Conservation (phyloP, 805 yeast species). For the Myxozyma nipponensis region DNA sequence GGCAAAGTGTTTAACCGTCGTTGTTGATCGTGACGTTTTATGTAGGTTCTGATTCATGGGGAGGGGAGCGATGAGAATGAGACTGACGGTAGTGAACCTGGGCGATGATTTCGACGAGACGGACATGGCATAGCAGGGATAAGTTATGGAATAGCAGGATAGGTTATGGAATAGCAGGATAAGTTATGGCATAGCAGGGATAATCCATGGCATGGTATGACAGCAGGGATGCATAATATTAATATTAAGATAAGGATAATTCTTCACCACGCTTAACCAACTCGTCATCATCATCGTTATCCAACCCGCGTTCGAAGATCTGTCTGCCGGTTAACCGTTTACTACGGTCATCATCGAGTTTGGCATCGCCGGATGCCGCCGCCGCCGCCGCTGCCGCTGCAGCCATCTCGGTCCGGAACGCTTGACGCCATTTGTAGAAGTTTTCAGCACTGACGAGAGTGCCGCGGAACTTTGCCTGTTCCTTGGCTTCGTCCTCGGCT, state of each 20-base stretch:
- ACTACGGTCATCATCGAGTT: slow-evolving; percentile 33
- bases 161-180: no score
- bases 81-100: neutral
- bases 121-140: slow-evolving; percentile 7
- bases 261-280: neutral
- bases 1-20: slow-evolving; percentile 1
- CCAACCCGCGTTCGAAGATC: slow-evolving; percentile 86
- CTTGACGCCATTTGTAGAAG: slow-evolving; percentile 66
- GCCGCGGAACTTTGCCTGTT: slow-evolving; percentile 85
- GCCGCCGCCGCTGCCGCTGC: slow-evolving; percentile 41
- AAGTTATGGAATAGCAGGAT: no score
- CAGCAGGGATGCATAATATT: no score
- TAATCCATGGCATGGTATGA: neutral
- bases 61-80: neutral
- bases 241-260: neutral
- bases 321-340: slow-evolving; percentile 80
- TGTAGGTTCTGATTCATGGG: neutral
- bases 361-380: slow-evolving; percentile 21
- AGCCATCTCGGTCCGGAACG: slow-evolving; percentile 68
- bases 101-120: slow-evolving; percentile 13
- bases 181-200: no score
- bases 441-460: slow-evolving; percentile 81
- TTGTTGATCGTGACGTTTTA: slow-evolving; percentile 1
- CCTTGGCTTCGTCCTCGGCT: slow-evolving; percentile 66
- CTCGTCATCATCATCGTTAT: slow-evolving; percentile 58